Evolutionary conservation across 2,329 filamentous ascomycete species (phyloP).

Genomic region (Diaporthe sp.): DNA sequence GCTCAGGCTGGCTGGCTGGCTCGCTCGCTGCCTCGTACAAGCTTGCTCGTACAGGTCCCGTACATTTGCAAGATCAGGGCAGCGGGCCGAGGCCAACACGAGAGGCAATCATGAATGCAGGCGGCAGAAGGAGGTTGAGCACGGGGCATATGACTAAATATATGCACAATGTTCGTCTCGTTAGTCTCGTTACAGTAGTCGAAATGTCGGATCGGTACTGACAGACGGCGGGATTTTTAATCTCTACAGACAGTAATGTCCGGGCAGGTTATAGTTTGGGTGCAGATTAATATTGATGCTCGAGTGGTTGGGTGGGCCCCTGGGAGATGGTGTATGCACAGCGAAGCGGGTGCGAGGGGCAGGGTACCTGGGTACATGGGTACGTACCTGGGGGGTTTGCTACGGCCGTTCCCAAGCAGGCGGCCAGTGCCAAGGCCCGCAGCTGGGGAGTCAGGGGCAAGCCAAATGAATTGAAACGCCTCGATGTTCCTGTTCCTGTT

Average conservation of each 20-base stretch:
- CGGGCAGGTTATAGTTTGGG: slow-evolving; percentile 26
- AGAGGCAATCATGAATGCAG: not conserved
- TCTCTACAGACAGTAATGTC: slow-evolving; percentile 21
- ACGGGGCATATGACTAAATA: slow-evolving; percentile 23
- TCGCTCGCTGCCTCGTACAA: not conserved
- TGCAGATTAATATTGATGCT: slow-evolving; percentile 34
- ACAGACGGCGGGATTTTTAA: slow-evolving; percentile 10
- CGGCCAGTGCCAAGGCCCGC: slow-evolving; percentile 7
- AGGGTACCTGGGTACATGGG: not conserved
- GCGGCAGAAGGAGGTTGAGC: slow-evolving; percentile 5
- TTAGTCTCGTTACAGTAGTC: slow-evolving; percentile 17
- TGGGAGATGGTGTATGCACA: slow-evolving; percentile 18
- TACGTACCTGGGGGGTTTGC: not conserved
- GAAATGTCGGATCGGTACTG: slow-evolving; percentile 10
- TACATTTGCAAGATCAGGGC: not conserved
- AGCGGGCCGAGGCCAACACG: slow-evolving; percentile 5
- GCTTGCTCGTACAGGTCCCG: not conserved
- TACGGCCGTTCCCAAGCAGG: not conserved
- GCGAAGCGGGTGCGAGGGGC: slow-evolving; percentile 24
- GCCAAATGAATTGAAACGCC: slow-evolving; percentile 33
- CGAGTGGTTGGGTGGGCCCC: slow-evolving; percentile 21
- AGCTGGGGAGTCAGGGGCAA: slow-evolving; percentile 27
- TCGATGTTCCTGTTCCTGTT: slow-evolving; percentile 17
- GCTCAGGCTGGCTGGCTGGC: not conserved
- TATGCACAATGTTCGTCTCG: slow-evolving; percentile 6